Percentiles rank a stretch among this genome's conserved stretches.
Conservation (phyloP, 257 asterid genomes). For the Solanum sejunctum region DNA sequence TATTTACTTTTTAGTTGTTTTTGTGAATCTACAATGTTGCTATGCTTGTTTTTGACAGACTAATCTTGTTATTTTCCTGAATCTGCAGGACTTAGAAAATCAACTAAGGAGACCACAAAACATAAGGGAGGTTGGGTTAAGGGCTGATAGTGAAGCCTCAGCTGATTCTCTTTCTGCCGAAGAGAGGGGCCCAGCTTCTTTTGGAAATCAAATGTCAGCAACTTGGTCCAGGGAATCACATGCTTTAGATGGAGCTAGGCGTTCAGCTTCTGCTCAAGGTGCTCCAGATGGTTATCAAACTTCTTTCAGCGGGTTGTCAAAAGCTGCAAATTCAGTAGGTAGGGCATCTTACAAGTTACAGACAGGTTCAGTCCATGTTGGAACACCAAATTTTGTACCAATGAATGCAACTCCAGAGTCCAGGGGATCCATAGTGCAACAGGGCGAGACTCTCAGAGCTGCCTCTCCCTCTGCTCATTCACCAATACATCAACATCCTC, state of each 20-base stretch:
- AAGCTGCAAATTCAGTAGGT: conserved; percentile 15
- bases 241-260: conserved; percentile 23
- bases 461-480: conserved; percentile 32
- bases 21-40: neutral
- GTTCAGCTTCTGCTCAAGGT: conserved; percentile 18
- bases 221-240: conserved; percentile 21
- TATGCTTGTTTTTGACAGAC: neutral
- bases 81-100: conserved; percentile 37
- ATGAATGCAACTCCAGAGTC: conserved; percentile 19
- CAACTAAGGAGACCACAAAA: conserved; percentile 26
- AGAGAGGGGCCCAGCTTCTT: conserved; percentile 19
- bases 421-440: neutral
- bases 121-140: conserved; percentile 24
- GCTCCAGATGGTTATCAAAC: conserved; percentile 34
- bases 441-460: conserved; percentile 20
- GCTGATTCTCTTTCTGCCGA: conserved; percentile 48
- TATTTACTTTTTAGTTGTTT: neutral
- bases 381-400: conserved; percentile 25
- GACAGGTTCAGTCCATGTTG: conserved; percentile 26
- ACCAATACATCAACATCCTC: conserved; percentile 28
- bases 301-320: conserved; percentile 26
- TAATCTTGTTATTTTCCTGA: neutral
- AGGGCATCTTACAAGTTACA: conserved; percentile 31
- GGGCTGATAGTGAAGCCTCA: conserved; percentile 46
- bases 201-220: conserved; percentile 30